Evolutionary conservation across 495 filamentous ascomycete species (phyloP), one percentile per base, ranked within the genome.

Genomic region (Collariella sp.): DNA sequence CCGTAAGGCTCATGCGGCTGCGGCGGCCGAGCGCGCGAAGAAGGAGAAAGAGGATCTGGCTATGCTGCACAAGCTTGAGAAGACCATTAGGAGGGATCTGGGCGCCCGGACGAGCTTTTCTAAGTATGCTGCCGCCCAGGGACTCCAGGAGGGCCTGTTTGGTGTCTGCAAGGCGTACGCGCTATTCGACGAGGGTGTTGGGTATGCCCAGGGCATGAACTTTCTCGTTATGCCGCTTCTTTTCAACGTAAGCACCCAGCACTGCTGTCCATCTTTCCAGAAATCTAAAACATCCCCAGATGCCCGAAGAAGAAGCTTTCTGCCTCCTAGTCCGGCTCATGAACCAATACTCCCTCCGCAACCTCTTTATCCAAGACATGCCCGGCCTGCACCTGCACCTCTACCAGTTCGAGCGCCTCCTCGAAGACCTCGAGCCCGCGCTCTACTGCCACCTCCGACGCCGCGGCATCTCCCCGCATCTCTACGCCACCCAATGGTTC

Each of bases 401-500:
- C 10, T 96, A 93, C 65, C 89, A 96, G 61, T 97, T 96, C 65
- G 91, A 96, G 73, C 84, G 93, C 35, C 76, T 97, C 5, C 78
- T 99, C 15, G 93, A 99, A 71, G 93, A 99, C 62, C 72, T 91
- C 38, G 91, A 97, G 61, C 93, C 93, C 1, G 89, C 89, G 24
- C 78, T 97, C 2, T 96, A 93, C 70, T 97, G 93, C 67, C 93
- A 99, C 71, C 82, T 99, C 39, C 84, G 86, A 56, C 84, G 93
- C 49, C 84, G 88, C 40, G 84, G 86, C 22, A 93, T 97, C 35
- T 84, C 84, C 39, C 89, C 94, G 0, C 86, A 95, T 60, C 76
- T 99, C 9, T 99, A 99, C 65, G 93, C 93, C 40, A 97, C 93
- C 0, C 93, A 97, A 67, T 99, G 93, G 93, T 97, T 97, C 69